A percentile compares a stretch with the other conserved stretches of the same genome.
These are phyloP conservation scores for Hylodesmum podocarpum DNA, from an alignment of 306 rosid species.

Conservation along the genomic window DNA sequence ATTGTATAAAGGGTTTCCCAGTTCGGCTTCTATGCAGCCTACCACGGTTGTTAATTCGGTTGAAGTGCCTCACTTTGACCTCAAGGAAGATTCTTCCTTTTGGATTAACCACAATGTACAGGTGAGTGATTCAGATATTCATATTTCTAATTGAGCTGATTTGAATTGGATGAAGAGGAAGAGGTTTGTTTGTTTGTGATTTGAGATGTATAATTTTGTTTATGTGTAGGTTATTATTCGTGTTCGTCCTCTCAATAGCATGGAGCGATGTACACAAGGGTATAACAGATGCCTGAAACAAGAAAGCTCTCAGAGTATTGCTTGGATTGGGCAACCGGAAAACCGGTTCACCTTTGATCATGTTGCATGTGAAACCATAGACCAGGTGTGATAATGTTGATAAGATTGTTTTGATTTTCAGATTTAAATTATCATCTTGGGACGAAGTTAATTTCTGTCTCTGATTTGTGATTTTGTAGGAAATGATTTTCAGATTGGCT, in stretches of 20 bases:
- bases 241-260: slow-evolving; percentile 90
- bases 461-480: slow-evolving; percentile 48
- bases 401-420: neutral
- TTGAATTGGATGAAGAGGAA: neutral
- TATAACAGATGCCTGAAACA: slow-evolving; percentile 89
- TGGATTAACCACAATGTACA: slow-evolving; percentile 98
- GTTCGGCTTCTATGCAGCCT: slow-evolving; percentile 43
- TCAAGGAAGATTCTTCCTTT: slow-evolving; percentile 88
- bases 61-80: slow-evolving; percentile 96
- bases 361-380: slow-evolving; percentile 94
- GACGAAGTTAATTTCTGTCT: slow-evolving; percentile 14
- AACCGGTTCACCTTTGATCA: slow-evolving; percentile 89
- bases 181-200: slow-evolving; percentile 18
- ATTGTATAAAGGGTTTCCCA: slow-evolving; percentile 74
- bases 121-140: slow-evolving; percentile 53
- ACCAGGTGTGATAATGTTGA: slow-evolving; percentile 60
- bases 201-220: slow-evolving; percentile 23
- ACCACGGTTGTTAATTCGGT: slow-evolving; percentile 67
- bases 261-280: slow-evolving; percentile 66
- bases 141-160: neutral
- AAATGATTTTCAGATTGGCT: slow-evolving; percentile 90
- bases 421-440: neutral
- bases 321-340: slow-evolving; percentile 93
- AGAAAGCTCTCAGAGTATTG: slow-evolving; percentile 69
- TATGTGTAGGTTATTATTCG: slow-evolving; percentile 76